Evolutionary conservation across 2,329 filamentous ascomycete genomes (phyloP).

Genomic region (Sporothrix humicola): DNA sequence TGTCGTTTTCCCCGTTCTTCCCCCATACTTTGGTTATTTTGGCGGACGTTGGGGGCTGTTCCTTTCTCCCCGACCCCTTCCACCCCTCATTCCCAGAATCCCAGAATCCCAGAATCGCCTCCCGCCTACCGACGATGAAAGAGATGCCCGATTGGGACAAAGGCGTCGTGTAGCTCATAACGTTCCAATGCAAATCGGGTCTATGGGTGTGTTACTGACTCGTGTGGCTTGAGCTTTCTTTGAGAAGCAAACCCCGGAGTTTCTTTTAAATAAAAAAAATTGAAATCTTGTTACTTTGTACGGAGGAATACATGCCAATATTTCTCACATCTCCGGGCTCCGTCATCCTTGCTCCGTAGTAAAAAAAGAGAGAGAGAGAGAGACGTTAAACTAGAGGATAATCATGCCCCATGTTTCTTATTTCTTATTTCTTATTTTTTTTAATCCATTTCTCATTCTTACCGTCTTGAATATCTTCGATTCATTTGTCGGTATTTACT

Average conservation of each 20-base stretch:
- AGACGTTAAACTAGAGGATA: background rate
- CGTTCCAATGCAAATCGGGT: too few relatives aligned
- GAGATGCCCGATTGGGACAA: slow-evolving; percentile 15
- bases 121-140: background rate
- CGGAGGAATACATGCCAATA: too few relatives aligned
- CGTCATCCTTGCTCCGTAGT: background rate
- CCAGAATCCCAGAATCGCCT: background rate
- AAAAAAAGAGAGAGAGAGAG: too few relatives aligned
- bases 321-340: background rate
- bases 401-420: background rate
- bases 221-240: background rate
- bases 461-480: too few relatives aligned
- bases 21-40: background rate
- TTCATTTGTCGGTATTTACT: too few relatives aligned
- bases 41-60: background rate
- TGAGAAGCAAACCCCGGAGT: background rate
- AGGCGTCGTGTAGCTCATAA: background rate
- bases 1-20: background rate
- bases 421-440: background rate
- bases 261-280: too few relatives aligned
- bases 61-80: background rate
- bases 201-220: background rate
- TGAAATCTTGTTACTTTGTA: too few relatives aligned
- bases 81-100: background rate
- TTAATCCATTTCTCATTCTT: background rate